Percentiles rank a stretch among this genome's conserved stretches.
Evolutionary conservation across 2,329 filamentous ascomycete genomes (phyloP).

Genomic region (Zopfia rhizophila): DNA sequence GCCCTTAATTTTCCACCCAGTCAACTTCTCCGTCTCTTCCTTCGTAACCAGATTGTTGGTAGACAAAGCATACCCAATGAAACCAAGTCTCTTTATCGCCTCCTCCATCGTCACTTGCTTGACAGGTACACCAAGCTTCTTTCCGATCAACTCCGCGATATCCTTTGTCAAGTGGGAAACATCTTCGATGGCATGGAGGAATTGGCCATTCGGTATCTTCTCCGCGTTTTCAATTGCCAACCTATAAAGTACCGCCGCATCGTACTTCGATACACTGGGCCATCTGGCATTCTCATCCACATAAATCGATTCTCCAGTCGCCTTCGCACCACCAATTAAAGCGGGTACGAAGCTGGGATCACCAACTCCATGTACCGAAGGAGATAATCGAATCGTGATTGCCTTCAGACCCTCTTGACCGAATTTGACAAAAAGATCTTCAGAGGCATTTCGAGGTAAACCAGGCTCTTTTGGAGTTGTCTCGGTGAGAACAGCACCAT

Average conservation of each 20-base stretch:
- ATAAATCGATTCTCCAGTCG: constrained; percentile 46
- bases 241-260: constrained; percentile 52
- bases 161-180: constrained; percentile 50
- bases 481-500: constrained; percentile 42
- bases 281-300: constrained; percentile 50
- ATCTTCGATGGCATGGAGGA: constrained; percentile 52
- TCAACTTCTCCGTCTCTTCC: constrained; percentile 45
- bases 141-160: constrained; percentile 49
- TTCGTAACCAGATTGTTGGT: constrained; percentile 49
- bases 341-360: constrained; percentile 43
- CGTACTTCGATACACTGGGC: constrained; percentile 51
- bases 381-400: constrained; percentile 52
- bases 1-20: constrained; percentile 49
- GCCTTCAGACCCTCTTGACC: constrained; percentile 45
- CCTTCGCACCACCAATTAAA: constrained; percentile 38
- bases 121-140: constrained; percentile 46
- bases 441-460: constrained; percentile 2
- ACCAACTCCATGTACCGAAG: constrained; percentile 52
- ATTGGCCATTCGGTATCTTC: constrained; percentile 45
- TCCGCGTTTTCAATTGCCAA: constrained; percentile 52
- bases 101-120: constrained; percentile 39
- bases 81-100: constrained; percentile 41
- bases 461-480: constrained; percentile 31
- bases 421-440: constrained; percentile 22
- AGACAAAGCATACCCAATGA: constrained; percentile 32